Conservation (phyloP, 192 early-diverging fungal genomes). For the Allomyces javanicus region DNA sequence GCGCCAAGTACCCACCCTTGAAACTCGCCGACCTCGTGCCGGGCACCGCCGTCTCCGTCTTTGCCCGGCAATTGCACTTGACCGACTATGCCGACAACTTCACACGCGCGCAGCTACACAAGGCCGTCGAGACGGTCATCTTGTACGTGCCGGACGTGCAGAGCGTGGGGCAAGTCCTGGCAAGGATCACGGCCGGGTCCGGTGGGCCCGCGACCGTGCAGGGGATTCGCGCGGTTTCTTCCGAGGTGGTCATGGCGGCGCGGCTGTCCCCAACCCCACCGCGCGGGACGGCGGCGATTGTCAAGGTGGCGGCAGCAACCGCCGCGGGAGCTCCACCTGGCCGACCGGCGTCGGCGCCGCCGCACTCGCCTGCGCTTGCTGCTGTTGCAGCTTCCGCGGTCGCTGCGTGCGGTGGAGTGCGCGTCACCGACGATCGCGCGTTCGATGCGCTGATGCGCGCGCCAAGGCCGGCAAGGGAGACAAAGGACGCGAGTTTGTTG, state of each 20-base stretch:
- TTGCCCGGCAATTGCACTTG: slow-evolving; percentile 24
- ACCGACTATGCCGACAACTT: slow-evolving; percentile 30
- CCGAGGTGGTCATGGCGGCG: neutral
- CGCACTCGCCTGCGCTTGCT: neutral
- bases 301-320: neutral
- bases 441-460: neutral
- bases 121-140: slow-evolving; percentile 15
- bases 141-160: neutral
- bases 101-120: slow-evolving; percentile 14
- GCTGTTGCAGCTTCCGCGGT: neutral
- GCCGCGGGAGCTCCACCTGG: neutral
- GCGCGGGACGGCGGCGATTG: neutral
- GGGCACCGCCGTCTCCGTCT: slow-evolving; percentile 28
- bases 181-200: neutral
- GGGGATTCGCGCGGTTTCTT: neutral
- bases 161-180: neutral
- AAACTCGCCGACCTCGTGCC: slow-evolving; percentile 24
- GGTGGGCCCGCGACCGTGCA: neutral
- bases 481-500: neutral
- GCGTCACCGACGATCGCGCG: neutral
- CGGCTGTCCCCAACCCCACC: neutral
- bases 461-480: neutral
- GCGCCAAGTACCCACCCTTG: slow-evolving; percentile 17
- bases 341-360: neutral
- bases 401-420: neutral